Conservation (phyloP, 2,329 filamentous ascomycete genomes). For the Stagonosporopsis rhizophila region DNA sequence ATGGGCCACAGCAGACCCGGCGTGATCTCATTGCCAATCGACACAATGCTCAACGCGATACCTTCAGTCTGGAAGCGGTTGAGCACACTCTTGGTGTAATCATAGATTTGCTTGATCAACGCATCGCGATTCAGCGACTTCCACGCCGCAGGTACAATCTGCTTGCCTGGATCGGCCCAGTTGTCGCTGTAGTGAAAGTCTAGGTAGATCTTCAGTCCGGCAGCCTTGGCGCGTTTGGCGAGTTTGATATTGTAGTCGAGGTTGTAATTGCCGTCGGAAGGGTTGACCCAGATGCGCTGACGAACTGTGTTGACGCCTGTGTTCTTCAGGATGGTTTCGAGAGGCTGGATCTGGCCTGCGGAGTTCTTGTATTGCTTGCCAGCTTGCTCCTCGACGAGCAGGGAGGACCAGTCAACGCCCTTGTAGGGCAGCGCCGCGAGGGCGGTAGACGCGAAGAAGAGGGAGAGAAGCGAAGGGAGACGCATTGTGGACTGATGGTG, state of each 20-base stretch:
- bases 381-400: constrained; percentile 66
- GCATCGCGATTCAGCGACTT: constrained; percentile 62
- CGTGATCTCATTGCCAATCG: constrained; percentile 77
- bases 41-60: constrained; percentile 67
- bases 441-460: constrained; percentile 32
- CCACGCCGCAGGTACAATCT: constrained; percentile 70
- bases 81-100: constrained; percentile 70
- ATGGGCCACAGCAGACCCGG: constrained; percentile 71
- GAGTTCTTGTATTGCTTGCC: constrained; percentile 68
- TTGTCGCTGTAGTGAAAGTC: constrained; percentile 73
- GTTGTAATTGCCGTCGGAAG: constrained; percentile 67
- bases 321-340: constrained; percentile 68
- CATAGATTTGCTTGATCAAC: constrained; percentile 69
- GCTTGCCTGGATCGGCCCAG: constrained; percentile 73
- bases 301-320: constrained; percentile 73
- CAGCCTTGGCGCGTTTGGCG: constrained; percentile 69
- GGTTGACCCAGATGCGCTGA: constrained; percentile 75
- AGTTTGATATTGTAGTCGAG: constrained; percentile 73
- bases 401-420: constrained; percentile 75
- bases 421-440: constrained; percentile 65
- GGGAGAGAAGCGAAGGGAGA: constrained; percentile 30
- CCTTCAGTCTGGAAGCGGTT: constrained; percentile 66
- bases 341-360: constrained; percentile 59
- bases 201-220: constrained; percentile 67
- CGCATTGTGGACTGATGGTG: constrained; percentile 32